A percentile compares a stretch with the other conserved stretches of the same genome.
These are phyloP conservation scores for Chlorella sp. DNA, from an alignment of 139 green algal species.

Conservation along the genomic window DNA sequence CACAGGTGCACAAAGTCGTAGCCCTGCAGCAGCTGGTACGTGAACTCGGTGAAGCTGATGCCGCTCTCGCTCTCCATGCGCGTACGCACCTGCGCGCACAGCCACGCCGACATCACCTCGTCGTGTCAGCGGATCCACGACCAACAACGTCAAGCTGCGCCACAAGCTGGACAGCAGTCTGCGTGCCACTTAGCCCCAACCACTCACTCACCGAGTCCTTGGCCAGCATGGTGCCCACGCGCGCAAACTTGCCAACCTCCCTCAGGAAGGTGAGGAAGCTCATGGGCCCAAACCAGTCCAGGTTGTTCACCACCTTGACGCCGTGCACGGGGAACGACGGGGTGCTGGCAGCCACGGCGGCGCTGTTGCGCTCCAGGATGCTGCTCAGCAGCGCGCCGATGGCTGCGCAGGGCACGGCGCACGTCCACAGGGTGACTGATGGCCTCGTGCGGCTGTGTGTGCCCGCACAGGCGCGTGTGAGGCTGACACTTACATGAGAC, in stretches of 20 bases:
- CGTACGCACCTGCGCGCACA: constrained; percentile 48
- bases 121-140: too few species aligned
- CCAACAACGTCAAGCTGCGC: neutral
- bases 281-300: constrained; percentile 87
- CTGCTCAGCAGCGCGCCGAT: constrained; percentile 29
- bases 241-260: constrained; percentile 87
- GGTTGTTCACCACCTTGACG: constrained; percentile 76
- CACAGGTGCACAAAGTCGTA: constrained; percentile 97
- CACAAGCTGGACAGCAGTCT: neutral
- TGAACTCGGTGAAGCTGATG: constrained; percentile 94
- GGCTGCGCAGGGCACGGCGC: constrained; percentile 23
- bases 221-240: constrained; percentile 91
- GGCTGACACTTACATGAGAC: too few species aligned
- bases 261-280: constrained; percentile 87
- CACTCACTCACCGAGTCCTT: constrained; percentile 84
- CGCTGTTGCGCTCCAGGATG: constrained; percentile 38
- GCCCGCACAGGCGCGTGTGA: too few species aligned
- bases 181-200: neutral
- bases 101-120: too few species aligned
- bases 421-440: too few species aligned
- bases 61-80: constrained; percentile 80
- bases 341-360: neutral
- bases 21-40: constrained; percentile 96
- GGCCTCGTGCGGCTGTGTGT: too few species aligned
- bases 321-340: neutral